phyloP scores from a whole-genome alignment of 192 early-diverging fungal species.

The Coemansia sp. region DNA sequence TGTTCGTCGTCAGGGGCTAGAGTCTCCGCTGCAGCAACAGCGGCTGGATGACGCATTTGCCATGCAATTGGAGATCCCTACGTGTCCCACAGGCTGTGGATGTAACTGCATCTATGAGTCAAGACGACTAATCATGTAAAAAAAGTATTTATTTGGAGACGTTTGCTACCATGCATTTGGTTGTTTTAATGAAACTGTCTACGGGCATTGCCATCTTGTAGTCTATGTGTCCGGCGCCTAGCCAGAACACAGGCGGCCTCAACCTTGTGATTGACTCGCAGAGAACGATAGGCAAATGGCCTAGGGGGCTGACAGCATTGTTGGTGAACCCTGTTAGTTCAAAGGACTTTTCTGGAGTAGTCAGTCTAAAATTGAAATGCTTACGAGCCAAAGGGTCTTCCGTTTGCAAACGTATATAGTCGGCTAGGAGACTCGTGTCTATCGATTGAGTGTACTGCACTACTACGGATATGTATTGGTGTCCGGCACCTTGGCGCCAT shows the following conservation, averaged over 20 bases:
- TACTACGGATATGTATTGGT: slow-evolving; percentile 59
- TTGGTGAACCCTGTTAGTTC: slow-evolving; percentile 77
- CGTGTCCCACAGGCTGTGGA: slow-evolving; percentile 51
- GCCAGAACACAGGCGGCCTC: slow-evolving; percentile 68
- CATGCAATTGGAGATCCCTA: slow-evolving; percentile 32
- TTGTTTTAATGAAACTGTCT: slow-evolving; percentile 60
- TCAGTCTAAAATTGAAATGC: slow-evolving; percentile 79
- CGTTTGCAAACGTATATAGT: slow-evolving; percentile 61
- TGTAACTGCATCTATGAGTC: slow-evolving; percentile 53
- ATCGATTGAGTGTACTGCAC: slow-evolving; percentile 68
- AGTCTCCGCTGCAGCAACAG: neutral
- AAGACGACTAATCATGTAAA: slow-evolving; percentile 21
- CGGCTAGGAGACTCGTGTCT: slow-evolving; percentile 66
- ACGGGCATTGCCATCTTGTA: slow-evolving; percentile 81
- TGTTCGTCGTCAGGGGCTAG: neutral
- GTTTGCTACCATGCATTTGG: slow-evolving; percentile 30
- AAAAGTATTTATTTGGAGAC: neutral
- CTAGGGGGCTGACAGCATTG: slow-evolving; percentile 75
- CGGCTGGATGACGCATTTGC: slow-evolving; percentile 11
- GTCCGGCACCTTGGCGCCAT: slow-evolving; percentile 45
- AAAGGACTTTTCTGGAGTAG: slow-evolving; percentile 62
- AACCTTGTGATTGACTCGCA: slow-evolving; percentile 65
- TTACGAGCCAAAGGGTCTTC: slow-evolving; percentile 65
- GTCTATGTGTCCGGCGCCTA: slow-evolving; percentile 85
- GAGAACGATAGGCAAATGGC: slow-evolving; percentile 70